Evolutionary conservation across 352 stramenopile species (phyloP).

Genomic region (Blastocystis sp.): DNA sequence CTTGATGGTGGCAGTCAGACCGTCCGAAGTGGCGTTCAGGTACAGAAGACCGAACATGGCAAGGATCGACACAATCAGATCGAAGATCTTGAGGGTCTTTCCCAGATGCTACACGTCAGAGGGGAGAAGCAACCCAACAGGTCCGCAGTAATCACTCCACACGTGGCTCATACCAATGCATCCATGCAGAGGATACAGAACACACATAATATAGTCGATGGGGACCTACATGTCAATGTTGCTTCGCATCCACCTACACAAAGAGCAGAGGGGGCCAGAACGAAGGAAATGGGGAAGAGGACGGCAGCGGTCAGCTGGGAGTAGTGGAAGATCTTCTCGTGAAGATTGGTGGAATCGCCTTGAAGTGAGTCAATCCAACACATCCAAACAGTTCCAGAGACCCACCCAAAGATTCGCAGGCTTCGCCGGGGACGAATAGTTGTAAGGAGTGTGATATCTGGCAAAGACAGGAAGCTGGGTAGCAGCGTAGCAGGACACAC

Average conservation of each 20-base stretch:
- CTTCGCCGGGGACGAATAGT: slow-evolving; percentile 48
- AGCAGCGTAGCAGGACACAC: slow-evolving; percentile 27
- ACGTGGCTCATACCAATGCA: slow-evolving; percentile 57
- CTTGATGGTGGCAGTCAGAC: slow-evolving; percentile 54
- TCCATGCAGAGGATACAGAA: slow-evolving; percentile 55
- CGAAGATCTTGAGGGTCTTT: slow-evolving; percentile 29
- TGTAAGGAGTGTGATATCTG: slow-evolving; percentile 57
- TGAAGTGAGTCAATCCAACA: not conserved
- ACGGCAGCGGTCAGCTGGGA: slow-evolving; percentile 26
- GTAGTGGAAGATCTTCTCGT: slow-evolving; percentile 57
- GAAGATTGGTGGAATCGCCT: slow-evolving; percentile 52
- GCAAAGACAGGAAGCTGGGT: slow-evolving; percentile 20
- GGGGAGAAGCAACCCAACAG: not conserved
- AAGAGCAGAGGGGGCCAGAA: slow-evolving; percentile 45
- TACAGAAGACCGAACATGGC: slow-evolving; percentile 52
- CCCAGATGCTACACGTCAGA: not conserved
- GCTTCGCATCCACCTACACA: not conserved
- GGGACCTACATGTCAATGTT: slow-evolving; percentile 28
- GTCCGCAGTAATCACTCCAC: slow-evolving; percentile 45
- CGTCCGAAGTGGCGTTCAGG: slow-evolving; percentile 49
- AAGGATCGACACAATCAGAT: slow-evolving; percentile 8
- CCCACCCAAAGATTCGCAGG: slow-evolving; percentile 50
- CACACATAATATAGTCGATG: slow-evolving; percentile 50
- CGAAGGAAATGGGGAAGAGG: slow-evolving; percentile 35
- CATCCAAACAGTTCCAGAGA: slow-evolving; percentile 46